Percentiles rank a stretch among this genome's conserved stretches.
These are phyloP conservation scores for Hirschfeldia incana DNA, from an alignment of 345 rosid species.

Conservation along the genomic window DNA sequence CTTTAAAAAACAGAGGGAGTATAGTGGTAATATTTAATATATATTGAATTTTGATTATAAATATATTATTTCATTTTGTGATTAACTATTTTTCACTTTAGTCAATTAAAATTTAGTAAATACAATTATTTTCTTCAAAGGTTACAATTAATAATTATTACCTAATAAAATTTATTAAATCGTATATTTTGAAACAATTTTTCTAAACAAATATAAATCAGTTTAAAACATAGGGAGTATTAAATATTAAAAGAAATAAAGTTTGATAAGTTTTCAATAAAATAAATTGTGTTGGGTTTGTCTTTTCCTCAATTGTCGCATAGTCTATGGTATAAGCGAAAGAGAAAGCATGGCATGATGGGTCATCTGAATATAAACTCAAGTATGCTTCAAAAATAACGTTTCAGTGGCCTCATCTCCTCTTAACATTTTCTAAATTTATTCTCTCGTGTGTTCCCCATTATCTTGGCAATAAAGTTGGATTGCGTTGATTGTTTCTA, in stretches of 20 bases:
- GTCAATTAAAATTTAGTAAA: too few relatives aligned
- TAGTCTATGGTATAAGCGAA: slow-evolving; percentile 18
- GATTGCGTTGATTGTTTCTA: slow-evolving; percentile 14
- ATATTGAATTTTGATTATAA: too few relatives aligned
- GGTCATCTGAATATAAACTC: slow-evolving; percentile 26
- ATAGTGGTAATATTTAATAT: too few relatives aligned
- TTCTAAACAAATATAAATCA: too few relatives aligned
- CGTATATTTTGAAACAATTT: background rate
- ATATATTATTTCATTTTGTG: too few relatives aligned
- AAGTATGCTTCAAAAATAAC: slow-evolving; percentile 37
- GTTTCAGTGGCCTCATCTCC: slow-evolving; percentile 34
- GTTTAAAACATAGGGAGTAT: background rate
- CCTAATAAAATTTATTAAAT: background rate
- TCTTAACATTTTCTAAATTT: slow-evolving; percentile 18
- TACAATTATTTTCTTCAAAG: too few relatives aligned
- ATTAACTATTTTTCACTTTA: too few relatives aligned
- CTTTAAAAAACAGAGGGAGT: too few relatives aligned
- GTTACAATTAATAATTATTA: too few relatives aligned
- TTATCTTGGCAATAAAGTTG: slow-evolving; percentile 31
- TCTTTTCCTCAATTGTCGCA: slow-evolving; percentile 37
- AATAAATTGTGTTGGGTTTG: slow-evolving; percentile 28
- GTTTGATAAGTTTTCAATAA: background rate
- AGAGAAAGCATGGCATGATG: slow-evolving; percentile 32
- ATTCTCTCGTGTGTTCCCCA: slow-evolving; percentile 37
- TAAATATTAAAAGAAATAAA: background rate